Evolutionary conservation across 163 green algal species (phyloP).

Genomic region (Scenedesmus sp.): DNA sequence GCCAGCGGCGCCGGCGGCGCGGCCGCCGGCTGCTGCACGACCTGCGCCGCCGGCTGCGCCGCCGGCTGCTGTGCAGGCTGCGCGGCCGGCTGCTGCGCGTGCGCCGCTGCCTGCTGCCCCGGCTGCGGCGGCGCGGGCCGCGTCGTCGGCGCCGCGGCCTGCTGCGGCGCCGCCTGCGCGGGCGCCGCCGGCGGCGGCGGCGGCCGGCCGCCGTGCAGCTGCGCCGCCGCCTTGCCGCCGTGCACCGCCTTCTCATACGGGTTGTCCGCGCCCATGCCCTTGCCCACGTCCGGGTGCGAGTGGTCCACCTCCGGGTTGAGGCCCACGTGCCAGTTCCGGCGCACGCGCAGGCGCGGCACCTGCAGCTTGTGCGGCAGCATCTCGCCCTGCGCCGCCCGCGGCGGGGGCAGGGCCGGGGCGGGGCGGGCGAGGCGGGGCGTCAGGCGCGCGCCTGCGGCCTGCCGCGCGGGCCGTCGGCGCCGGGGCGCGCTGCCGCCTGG

Average conservation of each 20-base stretch:
- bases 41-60: background rate
- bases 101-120: conserved; percentile 34
- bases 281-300: conserved; percentile 77
- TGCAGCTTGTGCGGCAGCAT: conserved; percentile 54
- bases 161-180: conserved; percentile 3
- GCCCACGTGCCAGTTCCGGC: conserved; percentile 88
- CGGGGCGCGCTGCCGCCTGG: no score
- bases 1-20: background rate
- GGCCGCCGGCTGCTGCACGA: background rate
- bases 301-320: conserved; percentile 92
- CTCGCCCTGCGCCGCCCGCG: conserved; percentile 62
- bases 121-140: background rate
- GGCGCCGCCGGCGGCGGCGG: background rate
- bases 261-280: conserved; percentile 11
- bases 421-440: no score
- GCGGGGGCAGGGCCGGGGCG: no score
- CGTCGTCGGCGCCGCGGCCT: conserved; percentile 3
- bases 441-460: no score
- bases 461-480: no score
- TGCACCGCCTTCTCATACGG: conserved; percentile 37
- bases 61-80: conserved; percentile 16
- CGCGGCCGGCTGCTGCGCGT: conserved; percentile 10
- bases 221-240: background rate
- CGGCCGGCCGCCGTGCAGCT: background rate
- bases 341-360: conserved; percentile 81